phyloP scores from a whole-genome alignment of 805 yeast genomes.

The Yarrowia sp. region DNA sequence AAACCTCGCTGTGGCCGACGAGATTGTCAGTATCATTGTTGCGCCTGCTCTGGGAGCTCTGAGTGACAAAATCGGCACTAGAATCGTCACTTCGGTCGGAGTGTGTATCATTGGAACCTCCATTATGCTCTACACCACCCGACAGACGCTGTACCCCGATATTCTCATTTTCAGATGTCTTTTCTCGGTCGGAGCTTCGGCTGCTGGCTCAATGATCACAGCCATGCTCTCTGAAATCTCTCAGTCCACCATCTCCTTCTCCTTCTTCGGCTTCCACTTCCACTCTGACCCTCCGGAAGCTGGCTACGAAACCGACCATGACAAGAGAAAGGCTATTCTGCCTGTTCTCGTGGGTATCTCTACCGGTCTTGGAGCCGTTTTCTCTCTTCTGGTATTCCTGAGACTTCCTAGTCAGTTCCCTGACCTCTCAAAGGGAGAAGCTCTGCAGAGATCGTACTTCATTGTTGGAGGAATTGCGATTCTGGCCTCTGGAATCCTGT shows the following conservation, averaged over 20 bases:
- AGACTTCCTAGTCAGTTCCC: slow-evolving; percentile 64
- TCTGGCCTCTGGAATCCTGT: slow-evolving; percentile 49
- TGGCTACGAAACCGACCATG: slow-evolving; percentile 41
- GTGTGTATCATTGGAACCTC: slow-evolving; percentile 58
- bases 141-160: slow-evolving; percentile 56
- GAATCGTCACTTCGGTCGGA: slow-evolving; percentile 59
- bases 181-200: slow-evolving; percentile 67
- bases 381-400: slow-evolving; percentile 62
- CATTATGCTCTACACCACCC: slow-evolving; percentile 59
- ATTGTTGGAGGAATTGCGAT: slow-evolving; percentile 57
- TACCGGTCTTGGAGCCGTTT: slow-evolving; percentile 72
- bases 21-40: slow-evolving; percentile 58
- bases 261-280: slow-evolving; percentile 48
- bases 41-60: slow-evolving; percentile 71
- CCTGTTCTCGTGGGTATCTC: slow-evolving; percentile 68
- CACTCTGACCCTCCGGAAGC: slow-evolving; percentile 42
- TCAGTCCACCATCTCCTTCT: slow-evolving; percentile 33
- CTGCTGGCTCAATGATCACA: slow-evolving; percentile 63
- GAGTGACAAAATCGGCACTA: slow-evolving; percentile 68
- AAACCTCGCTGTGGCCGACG: slow-evolving; percentile 63
- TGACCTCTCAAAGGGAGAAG: slow-evolving; percentile 50
- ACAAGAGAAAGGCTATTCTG: slow-evolving; percentile 58
- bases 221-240: slow-evolving; percentile 64
- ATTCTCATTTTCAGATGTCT: slow-evolving; percentile 59
- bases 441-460: slow-evolving; percentile 58